Base-by-base conservation (phyloP, 768 basidiomycete genomes). In the Lactarius hengduanensis region DNA sequence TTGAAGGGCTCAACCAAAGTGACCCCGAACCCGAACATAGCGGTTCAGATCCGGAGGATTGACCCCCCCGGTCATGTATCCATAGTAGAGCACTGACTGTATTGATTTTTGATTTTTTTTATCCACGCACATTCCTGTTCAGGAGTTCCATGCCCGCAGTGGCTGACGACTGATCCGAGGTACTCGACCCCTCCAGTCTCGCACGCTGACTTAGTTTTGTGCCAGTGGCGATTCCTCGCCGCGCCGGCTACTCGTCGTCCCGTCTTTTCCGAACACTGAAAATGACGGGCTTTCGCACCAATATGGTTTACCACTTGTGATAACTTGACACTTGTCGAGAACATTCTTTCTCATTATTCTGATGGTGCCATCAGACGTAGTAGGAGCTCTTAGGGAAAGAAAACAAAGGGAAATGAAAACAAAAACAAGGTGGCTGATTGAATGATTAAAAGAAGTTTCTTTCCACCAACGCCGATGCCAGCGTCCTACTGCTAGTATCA, bases 1-100 rank as follows among this genome's bases (percentile, higher is more conserved):
- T 77, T 56, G 76, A 76, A 59, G 75, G 75, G 11, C 67, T 75
- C 45, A 77, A 78, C 36, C 73, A 74, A 63, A 80, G 72, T 62
- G 75, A 67, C 11, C 20, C 43, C 62, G 66, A 75, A 10, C 15
- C 43, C 62, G 66, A 75, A 10, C 77, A 76, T 45, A 77, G 88
- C 65, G 80, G 86, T 47, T 68, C 67, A 5, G 67, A 62, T 40
- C 34, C 56, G 59, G 67, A 68, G 63, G 64, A 66, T 56, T 68
- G 67, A 68, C 43, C 65, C 36, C 59, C 16, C n/a, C 50, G 34
- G 68, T 20, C 70, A 32, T 56, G 61, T 54, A 54, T 18, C 53
- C n/a, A 22, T 54, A 63, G 32, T 53, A 54, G 61, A 55, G 58
- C 57, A n/a, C 41, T 54, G 38, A 32, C 50, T 55, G 41, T 67